Conservation (phyloP, 106 monocot species). For the Alisma plantagoaquatica region DNA sequence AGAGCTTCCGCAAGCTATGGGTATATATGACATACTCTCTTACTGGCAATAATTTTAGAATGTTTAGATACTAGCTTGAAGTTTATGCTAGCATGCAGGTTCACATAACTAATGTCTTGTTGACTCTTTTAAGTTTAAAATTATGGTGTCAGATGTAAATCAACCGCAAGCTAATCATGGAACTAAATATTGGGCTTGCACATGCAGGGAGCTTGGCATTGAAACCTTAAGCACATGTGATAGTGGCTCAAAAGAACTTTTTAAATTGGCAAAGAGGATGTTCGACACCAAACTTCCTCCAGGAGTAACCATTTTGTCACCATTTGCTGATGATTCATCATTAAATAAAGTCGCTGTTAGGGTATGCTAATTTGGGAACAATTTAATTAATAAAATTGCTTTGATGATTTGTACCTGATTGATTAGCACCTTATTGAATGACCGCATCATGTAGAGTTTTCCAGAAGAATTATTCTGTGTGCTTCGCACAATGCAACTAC, state of each 20-base stretch:
- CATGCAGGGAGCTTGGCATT: constrained; percentile 70
- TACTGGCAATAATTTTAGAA: background rate
- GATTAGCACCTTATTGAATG: no score
- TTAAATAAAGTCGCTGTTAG: constrained; percentile 48
- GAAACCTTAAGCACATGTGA: constrained; percentile 23
- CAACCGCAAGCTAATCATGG: no score
- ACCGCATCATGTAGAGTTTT: constrained; percentile 68
- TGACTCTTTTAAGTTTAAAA: no score
- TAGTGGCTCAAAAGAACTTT: constrained; percentile 31
- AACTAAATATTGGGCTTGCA: constrained; percentile 1
- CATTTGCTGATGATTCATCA: constrained; percentile 74
- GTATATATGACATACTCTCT: constrained; percentile 13
- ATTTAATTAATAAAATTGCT: no score
- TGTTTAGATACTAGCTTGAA: no score
- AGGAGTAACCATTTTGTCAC: constrained; percentile 59
- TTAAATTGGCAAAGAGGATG: constrained; percentile 49
- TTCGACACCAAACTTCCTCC: constrained; percentile 78
- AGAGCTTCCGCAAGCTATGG: constrained; percentile 39
- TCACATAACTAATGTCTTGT: no score
- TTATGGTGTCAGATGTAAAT: no score
- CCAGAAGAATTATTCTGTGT: constrained; percentile 93
- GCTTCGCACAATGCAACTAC: constrained; percentile 78
- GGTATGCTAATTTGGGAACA: no score
- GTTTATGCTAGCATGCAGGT: no score
- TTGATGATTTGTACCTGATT: no score